Evolutionary conservation across 2,329 filamentous ascomycete genomes (phyloP).

Genomic region (Davidsoniella eucalypti): DNA sequence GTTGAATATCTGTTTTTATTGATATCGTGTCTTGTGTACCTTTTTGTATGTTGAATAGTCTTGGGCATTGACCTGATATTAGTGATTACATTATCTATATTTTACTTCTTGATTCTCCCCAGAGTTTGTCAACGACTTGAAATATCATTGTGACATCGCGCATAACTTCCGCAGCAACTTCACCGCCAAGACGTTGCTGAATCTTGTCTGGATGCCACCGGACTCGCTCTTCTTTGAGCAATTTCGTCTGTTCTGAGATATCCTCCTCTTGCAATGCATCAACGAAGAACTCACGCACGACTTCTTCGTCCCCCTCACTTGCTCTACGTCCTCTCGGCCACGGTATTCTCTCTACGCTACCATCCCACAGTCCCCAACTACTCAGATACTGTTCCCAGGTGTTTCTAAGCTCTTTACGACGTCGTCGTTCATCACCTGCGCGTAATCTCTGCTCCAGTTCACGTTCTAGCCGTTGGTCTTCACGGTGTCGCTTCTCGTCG

Average conservation of each 20-base stretch:
- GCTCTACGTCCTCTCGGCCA: conserved; percentile 40
- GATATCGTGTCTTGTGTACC: no score
- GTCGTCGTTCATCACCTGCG: conserved; percentile 46
- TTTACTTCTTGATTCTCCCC: conserved; percentile 6
- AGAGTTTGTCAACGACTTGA: conserved; percentile 72
- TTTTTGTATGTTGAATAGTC: neutral
- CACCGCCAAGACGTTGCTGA: conserved; percentile 66
- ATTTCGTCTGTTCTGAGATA: conserved; percentile 28
- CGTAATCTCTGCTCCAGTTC: conserved; percentile 55
- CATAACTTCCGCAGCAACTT: conserved; percentile 56
- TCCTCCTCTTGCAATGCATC: conserved; percentile 25
- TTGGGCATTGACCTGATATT: neutral
- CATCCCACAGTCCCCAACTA: conserved; percentile 42
- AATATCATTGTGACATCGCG: conserved; percentile 77
- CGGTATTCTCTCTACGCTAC: conserved; percentile 27
- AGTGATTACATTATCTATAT: conserved; percentile 4
- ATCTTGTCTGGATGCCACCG: conserved; percentile 98
- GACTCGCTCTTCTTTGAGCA: conserved; percentile 69
- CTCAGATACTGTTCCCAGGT: conserved; percentile 37
- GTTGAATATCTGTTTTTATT: no score
- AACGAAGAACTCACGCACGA: conserved; percentile 54
- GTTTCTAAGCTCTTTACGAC: conserved; percentile 43
- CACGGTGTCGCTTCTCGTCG: conserved; percentile 20
- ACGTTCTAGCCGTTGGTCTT: conserved; percentile 30
- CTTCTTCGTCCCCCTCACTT: conserved; percentile 24